Base-by-base conservation (phyloP, 2,329 filamentous ascomycete genomes). In the Claviceps sp. region DNA sequence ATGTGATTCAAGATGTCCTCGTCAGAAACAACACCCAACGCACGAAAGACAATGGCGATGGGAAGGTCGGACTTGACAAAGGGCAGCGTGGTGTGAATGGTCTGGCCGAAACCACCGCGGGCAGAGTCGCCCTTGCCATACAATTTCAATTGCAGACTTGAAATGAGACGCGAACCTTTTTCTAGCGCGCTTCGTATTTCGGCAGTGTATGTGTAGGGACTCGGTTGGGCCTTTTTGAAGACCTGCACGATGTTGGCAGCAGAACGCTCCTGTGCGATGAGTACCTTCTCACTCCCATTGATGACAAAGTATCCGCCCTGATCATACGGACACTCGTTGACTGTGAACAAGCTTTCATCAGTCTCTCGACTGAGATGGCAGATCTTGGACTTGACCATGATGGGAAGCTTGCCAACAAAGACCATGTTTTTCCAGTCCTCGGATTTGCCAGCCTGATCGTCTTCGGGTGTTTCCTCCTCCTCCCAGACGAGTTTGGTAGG, bases 301-400 rank as follows among this genome's bases (percentile, higher is more conserved):
- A 98, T 98, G 62, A 98, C 89, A 65, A 98, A 98, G 70, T 98
- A 98, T 58, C 93, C 93, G 59, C 93, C 93, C 64, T 96, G 93
- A 64, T 98, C 93, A 68, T 96, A 98, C 0, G 93, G 93, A 60
- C 93, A 98, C 70, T 98, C 93, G 64, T 95, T 95, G 68, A 94
- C 84, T 47, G 87, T 77, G 66, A 95, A 97, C 1, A 98, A 76
- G 48, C 87, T 85, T 50, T 93, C 84, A 58, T 97, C 91, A 48
- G 81, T 80, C 64, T 94, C 81, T 59, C 85, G 84, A 59, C 86
- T 86, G 59, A 98, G 71, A 58, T 94, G 88, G 69, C 93, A 98
- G 61, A 95, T 93, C 68, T 91, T 88, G 34, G 90, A 96, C 72
- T 96, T 95, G 61, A 98, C 78, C 93, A 98, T 98, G 64, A 97